Evolutionary conservation across 352 stramenopile species (phyloP).

Genomic region (Phytophthora idaei): DNA sequence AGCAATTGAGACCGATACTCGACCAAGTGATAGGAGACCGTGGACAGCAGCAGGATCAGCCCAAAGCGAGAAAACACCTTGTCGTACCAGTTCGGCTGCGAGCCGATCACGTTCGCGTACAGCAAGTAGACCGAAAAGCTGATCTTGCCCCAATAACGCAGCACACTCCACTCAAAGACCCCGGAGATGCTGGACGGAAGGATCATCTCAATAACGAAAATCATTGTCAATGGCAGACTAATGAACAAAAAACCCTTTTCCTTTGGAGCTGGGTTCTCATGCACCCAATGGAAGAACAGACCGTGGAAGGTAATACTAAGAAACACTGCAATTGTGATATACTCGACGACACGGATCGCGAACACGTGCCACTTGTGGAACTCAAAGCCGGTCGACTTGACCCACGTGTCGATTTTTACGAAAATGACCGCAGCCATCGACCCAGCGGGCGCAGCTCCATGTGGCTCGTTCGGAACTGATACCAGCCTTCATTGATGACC

Average conservation of each 20-base stretch:
- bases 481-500: constrained; percentile 28
- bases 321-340: constrained; percentile 29
- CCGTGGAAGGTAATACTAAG: constrained; percentile 37
- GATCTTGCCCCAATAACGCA: constrained; percentile 51
- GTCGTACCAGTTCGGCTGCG: constrained; percentile 34
- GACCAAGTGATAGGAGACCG: constrained; percentile 43
- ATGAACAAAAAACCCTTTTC: constrained; percentile 35
- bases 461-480: constrained; percentile 33
- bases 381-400: constrained; percentile 27
- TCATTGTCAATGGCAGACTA: constrained; percentile 31
- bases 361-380: constrained; percentile 25
- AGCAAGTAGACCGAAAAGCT: constrained; percentile 51
- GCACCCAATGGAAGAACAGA: constrained; percentile 43
- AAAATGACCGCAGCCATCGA: constrained; percentile 45
- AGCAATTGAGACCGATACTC: constrained; percentile 52
- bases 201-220: constrained; percentile 50
- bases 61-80: constrained; percentile 37
- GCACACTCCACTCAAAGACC: constrained; percentile 44
- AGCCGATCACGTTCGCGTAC: not conserved
- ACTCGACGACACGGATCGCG: constrained; percentile 33
- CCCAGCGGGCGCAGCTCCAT: constrained; percentile 31
- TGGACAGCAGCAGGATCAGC: constrained; percentile 38
- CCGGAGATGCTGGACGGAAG: constrained; percentile 32
- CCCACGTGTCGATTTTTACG: constrained; percentile 26
- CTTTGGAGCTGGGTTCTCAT: constrained; percentile 27